Base-by-base conservation (phyloP, 1,284 basidiomycete species). In the Inonotus obliquus region DNA sequence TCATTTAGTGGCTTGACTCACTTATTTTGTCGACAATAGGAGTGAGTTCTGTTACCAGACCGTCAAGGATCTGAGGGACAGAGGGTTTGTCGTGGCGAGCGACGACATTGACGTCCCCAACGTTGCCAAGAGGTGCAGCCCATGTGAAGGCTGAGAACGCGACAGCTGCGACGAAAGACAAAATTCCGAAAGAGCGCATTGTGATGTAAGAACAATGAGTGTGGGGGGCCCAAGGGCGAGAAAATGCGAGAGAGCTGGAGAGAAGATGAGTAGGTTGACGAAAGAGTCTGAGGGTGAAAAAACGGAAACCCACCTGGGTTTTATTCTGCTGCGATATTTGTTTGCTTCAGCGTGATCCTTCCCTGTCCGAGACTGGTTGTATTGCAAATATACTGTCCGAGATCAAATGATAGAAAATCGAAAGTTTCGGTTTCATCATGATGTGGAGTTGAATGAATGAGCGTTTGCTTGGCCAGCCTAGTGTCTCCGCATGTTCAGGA, bases 151-250 rank as follows among this genome's bases (percentile, higher is more conserved):
- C 65, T 25, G 67, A 67, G 65, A 80, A 71, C 56, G 77, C 73
- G 58, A 76, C 69, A 62, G 74, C 67, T 60, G 77, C 71, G 68
- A 77, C 57, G 72, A 74, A 59, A 65, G 74, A 69, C 67, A 77
- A 59, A 67, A 71, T 68, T 67, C 67, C 70, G 73, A 81, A 79
- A 65, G 78, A 79, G 73, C 71, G 75, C 81, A 82, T 82, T 70
- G 70, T 69, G 62, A 70, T 52, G 51, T 52, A 52, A 17, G 51
- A 52, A 32, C 51, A 79, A 76, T 62, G 77, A 77, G 67, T 71
- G 78, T 76, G 70, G 41, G 70, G 66, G 60, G 68, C 19, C 41
- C 19, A 21, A 44, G n/a, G 41, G 41, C 41, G 1, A 21, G 41
- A n/a, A 44, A 21, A 6, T 2, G 19, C 19, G 41, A 44, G 41